Evolutionary conservation across 305 asterid genomes (phyloP).

Genomic region (Withania somnifera): DNA sequence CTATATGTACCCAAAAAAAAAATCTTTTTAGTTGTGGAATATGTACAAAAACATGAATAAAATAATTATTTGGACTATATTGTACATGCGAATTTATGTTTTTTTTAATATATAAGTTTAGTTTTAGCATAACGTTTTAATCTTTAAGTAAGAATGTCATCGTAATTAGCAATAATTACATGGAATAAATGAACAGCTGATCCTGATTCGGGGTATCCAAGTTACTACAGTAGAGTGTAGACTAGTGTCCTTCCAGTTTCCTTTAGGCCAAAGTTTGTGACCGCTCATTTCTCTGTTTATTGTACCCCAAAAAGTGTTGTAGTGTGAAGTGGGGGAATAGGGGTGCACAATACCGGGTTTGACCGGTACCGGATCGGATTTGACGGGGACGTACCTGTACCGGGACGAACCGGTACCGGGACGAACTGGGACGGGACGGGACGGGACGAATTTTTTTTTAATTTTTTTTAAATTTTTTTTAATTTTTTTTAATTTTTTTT

Average conservation of each 20-base stretch:
- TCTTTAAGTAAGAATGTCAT: neutral
- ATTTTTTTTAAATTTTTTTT: too few species aligned
- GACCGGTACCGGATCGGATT: too few species aligned
- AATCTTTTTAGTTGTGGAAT: neutral
- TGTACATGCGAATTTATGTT: neutral
- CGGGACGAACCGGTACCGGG: too few species aligned
- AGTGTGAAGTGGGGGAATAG: conserved; percentile 2
- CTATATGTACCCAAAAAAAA: neutral
- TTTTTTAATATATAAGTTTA: neutral
- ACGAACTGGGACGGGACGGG: too few species aligned
- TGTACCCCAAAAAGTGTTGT: neutral
- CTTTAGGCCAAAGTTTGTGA: neutral
- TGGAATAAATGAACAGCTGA: neutral
- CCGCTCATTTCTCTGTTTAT: neutral
- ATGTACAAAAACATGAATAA: neutral
- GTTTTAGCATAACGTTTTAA: neutral
- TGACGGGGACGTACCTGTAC: too few species aligned
- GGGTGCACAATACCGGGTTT: too few species aligned
- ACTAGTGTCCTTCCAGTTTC: neutral
- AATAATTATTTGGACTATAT: neutral
- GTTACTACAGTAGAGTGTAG: neutral
- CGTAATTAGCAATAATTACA: neutral
- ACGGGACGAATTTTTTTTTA: too few species aligned
- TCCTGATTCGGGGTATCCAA: neutral
- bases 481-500: too few species aligned